Percentiles rank a stretch among this genome's conserved stretches.
These are phyloP conservation scores for Nitzschia sp. DNA, from an alignment of 108 stramenopile species.

Conservation along the genomic window DNA sequence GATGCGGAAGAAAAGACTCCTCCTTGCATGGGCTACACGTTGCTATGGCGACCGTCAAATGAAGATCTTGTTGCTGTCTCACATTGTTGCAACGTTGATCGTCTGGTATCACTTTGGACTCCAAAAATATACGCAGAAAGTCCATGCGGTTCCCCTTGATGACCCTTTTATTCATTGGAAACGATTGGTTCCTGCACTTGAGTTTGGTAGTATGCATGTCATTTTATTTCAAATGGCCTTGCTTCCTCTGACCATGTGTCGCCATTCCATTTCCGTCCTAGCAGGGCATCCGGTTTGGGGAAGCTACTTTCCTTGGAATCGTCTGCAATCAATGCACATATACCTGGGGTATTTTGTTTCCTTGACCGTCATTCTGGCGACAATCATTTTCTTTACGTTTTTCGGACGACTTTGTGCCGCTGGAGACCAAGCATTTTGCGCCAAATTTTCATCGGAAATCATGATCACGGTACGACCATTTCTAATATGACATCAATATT, in stretches of 20 bases:
- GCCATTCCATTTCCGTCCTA: conserved; percentile 38
- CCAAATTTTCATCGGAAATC: conserved; percentile 46
- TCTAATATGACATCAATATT: neutral
- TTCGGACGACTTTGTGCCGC: conserved; percentile 39
- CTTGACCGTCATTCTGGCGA: conserved; percentile 36
- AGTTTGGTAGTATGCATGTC: conserved; percentile 56
- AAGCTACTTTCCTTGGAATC: conserved; percentile 39
- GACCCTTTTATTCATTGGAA: conserved; percentile 42
- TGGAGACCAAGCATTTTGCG: conserved; percentile 47
- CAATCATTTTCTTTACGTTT: conserved; percentile 48
- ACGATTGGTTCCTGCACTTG: conserved; percentile 39
- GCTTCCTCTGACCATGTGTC: conserved; percentile 47
- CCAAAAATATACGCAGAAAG: conserved; percentile 40
- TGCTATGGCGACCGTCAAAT: conserved; percentile 27
- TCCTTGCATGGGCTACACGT: too few relatives aligned
- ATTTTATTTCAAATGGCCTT: conserved; percentile 56
- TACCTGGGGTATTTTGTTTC: conserved; percentile 47
- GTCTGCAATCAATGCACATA: conserved; percentile 36
- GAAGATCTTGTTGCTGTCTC: conserved; percentile 9
- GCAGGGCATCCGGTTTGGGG: conserved; percentile 21
- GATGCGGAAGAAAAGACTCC: too few relatives aligned
- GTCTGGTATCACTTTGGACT: conserved; percentile 39
- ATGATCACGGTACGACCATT: conserved; percentile 22
- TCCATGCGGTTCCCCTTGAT: conserved; percentile 32
- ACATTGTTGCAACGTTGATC: conserved; percentile 23